These are phyloP conservation scores for Hymenoscyphus occultus DNA, from an alignment of 2,329 filamentous ascomycete genomes.

Conservation along the genomic window DNA sequence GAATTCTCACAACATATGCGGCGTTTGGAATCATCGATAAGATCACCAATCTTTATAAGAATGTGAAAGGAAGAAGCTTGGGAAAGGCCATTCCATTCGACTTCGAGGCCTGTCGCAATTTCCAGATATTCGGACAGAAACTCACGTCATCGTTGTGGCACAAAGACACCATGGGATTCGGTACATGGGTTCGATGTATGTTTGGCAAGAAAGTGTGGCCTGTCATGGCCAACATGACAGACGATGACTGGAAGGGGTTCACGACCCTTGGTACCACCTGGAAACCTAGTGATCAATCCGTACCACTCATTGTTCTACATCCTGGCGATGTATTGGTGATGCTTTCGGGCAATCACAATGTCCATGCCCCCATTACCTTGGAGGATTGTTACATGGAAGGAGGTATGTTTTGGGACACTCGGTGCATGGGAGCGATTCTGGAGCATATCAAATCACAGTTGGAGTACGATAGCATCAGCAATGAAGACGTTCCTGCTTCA, in stretches of 20 bases:
- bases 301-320: slow-evolving; percentile 1
- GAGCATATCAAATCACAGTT: neutral
- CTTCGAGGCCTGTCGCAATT: neutral
- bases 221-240: neutral
- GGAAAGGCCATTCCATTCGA: neutral
- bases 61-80: too few species aligned
- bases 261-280: neutral
- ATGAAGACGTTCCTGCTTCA: too few species aligned
- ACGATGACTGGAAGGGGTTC: neutral
- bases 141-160: neutral
- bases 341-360: slow-evolving; percentile 2
- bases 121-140: neutral
- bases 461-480: neutral
- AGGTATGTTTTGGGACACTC: neutral
- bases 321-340: slow-evolving; percentile 5
- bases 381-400: neutral
- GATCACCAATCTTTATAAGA: too few species aligned
- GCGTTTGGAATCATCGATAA: too few species aligned
- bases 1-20: too few species aligned
- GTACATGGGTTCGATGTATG: neutral
- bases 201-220: slow-evolving; percentile 4
- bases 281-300: neutral
- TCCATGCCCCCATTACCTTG: neutral
- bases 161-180: neutral
- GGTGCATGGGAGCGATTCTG: neutral